Evolutionary conservation across 2,329 filamentous ascomycete genomes (phyloP), one percentile per base, ranked within the genome.

Genomic region (Fusarium liriodendri): DNA sequence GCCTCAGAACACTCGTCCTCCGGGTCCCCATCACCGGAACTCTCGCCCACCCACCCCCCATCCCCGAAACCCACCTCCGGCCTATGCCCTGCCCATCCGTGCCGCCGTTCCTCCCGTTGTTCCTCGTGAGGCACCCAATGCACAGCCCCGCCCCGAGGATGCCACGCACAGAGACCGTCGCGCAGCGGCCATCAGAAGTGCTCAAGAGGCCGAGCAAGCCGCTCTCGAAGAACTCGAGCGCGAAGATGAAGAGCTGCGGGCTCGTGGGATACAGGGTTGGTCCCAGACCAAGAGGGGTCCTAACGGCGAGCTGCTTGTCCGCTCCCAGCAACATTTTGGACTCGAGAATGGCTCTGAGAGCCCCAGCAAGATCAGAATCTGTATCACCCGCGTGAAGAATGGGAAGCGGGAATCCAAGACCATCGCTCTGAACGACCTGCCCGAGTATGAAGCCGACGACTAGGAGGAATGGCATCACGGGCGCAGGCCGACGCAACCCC

Each of bases 211-310:
- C 5, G 22, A 18, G 14, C 22, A 18, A 47, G 5, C 22, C 4
- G 42, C 42, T 2, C 22, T 47, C 10, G 22, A 47, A 10, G 14
- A 27, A 3, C 42, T 47, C 5, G 42, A 47, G 22, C 42, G 42
- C 42, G 22, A 47, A 25, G 42, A 16, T 3, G 14, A 25, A 27
- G 22, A 18, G 22, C 16, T 47, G 22, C 22, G 22, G 7, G 22
- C 42, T 18, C 42, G 42, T 10, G 42, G 42, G 42, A 47, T 47
- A 9, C 16, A 27, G 14, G 42, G 42, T 27, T 47, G 42, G 83
- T 52, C 47, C 5, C 16, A 13, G 25, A 29, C 47, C 16, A 52
- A n/a, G 47, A 29, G 47, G 9, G 6, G 10, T 6, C 16, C 9
- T 3, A n/a, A 52, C 10, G 47, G 47, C 9, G 47, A 29, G 25